These are phyloP conservation scores for Coffea eugenioides DNA, from an alignment of 257 asterid genomes.

Conservation along the genomic window DNA sequence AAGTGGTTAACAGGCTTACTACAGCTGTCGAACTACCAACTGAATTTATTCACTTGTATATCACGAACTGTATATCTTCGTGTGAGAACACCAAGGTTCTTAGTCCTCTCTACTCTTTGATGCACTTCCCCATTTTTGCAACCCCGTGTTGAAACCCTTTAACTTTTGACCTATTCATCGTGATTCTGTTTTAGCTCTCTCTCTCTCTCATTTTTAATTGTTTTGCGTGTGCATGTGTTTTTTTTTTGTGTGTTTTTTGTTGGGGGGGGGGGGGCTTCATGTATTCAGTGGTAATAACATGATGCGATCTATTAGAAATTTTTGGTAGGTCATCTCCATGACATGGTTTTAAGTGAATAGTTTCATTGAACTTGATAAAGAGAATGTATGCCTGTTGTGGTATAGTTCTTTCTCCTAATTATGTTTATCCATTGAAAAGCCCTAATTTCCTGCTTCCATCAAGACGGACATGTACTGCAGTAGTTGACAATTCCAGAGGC, in stretches of 20 bases:
- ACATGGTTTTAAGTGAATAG: not conserved
- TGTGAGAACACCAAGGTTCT: conserved; percentile 93
- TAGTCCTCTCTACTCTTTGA: conserved; percentile 2
- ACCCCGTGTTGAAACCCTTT: too few species aligned
- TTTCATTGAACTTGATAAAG: not conserved
- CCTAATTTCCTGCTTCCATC: not conserved
- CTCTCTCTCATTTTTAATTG: not conserved
- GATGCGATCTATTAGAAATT: not conserved
- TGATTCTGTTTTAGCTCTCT: not conserved
- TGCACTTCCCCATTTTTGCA: not conserved
- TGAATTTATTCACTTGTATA: conserved; percentile 88
- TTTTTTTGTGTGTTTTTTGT: not conserved
- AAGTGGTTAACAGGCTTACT: conserved; percentile 96
- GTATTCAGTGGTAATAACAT: not conserved
- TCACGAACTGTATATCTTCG: conserved; percentile 88
- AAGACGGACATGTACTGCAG: not conserved
- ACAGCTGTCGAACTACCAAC: conserved; percentile 97
- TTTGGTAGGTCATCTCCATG: not conserved
- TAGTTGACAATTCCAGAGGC: not conserved
- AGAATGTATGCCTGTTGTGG: not conserved
- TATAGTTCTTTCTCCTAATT: not conserved
- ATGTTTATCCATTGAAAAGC: not conserved
- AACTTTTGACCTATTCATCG: not conserved
- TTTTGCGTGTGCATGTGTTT: not conserved
- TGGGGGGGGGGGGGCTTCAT: not conserved